Percentiles rank a stretch among this genome's conserved stretches.
phyloP scores from a whole-genome alignment of 306 rosid genomes.

The Cucurbita argyrosperma region DNA sequence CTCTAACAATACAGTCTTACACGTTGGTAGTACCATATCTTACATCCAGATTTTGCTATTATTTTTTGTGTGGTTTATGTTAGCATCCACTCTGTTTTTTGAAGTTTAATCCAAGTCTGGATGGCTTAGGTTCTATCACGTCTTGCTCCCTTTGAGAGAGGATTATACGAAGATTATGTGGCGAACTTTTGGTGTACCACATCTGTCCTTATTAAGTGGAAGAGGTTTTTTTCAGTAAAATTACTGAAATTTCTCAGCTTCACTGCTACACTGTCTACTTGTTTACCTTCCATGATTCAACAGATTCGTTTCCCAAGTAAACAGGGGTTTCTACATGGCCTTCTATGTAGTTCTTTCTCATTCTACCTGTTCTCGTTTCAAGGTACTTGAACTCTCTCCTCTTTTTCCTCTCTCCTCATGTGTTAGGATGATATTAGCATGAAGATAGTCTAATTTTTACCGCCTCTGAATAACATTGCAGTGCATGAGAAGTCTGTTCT shows the following conservation, averaged over 20 bases:
- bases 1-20: not conserved
- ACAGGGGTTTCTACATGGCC: slow-evolving; percentile 64
- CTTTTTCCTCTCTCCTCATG: not conserved
- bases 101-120: not conserved
- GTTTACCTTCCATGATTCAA: slow-evolving; percentile 81
- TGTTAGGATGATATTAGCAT: not conserved
- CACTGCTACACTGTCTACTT: slow-evolving; percentile 44
- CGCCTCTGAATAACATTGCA: slow-evolving; percentile 13
- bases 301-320: slow-evolving; percentile 68
- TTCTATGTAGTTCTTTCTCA: slow-evolving; percentile 66
- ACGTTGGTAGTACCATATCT: not conserved
- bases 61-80: not conserved
- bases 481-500: slow-evolving; percentile 93
- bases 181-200: slow-evolving; percentile 95
- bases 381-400: slow-evolving; percentile 23
- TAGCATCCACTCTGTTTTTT: not conserved
- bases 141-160: slow-evolving; percentile 90
- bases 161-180: slow-evolving; percentile 85
- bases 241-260: slow-evolving; percentile 59
- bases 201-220: slow-evolving; percentile 78
- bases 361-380: slow-evolving; percentile 90
- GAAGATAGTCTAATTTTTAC: not conserved
- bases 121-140: slow-evolving; percentile 55
- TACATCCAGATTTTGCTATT: not conserved
- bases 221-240: slow-evolving; percentile 51